Percentiles rank a stretch among this genome's conserved stretches.
phyloP scores from a whole-genome alignment of 1,139 yeast genomes.

The Kodamaea sp. region DNA sequence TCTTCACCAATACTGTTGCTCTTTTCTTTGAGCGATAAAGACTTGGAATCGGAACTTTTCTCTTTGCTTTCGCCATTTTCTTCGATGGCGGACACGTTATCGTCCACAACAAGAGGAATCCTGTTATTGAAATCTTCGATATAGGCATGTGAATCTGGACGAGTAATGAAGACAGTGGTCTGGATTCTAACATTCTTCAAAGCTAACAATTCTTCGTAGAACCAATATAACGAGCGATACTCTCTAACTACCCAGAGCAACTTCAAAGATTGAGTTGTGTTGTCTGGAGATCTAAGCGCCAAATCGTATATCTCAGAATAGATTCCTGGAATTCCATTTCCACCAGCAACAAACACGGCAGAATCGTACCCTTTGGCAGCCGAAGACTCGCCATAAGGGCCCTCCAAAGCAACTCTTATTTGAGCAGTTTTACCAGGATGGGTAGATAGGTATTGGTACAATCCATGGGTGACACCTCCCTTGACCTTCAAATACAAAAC shows the following conservation, averaged over 20 bases:
- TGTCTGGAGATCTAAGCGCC: constrained; percentile 15
- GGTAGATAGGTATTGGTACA: constrained; percentile 22
- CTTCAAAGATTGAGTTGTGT: constrained; percentile 28
- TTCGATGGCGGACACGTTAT: constrained; percentile 2
- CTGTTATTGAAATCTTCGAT: constrained; percentile 22
- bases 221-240: constrained; percentile 47
- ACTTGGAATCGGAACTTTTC: too few species aligned
- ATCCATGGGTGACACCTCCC: constrained; percentile 36
- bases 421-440: constrained; percentile 25
- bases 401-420: constrained; percentile 44
- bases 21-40: constrained; percentile 12
- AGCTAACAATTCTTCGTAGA: constrained; percentile 46
- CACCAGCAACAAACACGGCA: constrained; percentile 46
- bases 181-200: constrained; percentile 33
- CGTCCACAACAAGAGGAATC: constrained; percentile 9
- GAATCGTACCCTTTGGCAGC: constrained; percentile 36
- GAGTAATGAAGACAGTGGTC: constrained; percentile 46
- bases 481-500: constrained; percentile 37
- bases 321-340: constrained; percentile 52
- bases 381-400: constrained; percentile 46
- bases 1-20: constrained; percentile 4
- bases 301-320: constrained; percentile 38
- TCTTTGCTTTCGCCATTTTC: constrained; percentile 4
- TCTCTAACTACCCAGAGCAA: constrained; percentile 57
- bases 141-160: constrained; percentile 24